phyloP scores from a whole-genome alignment of 139 green algal genomes.

The Chlamydomonas incerta region DNA sequence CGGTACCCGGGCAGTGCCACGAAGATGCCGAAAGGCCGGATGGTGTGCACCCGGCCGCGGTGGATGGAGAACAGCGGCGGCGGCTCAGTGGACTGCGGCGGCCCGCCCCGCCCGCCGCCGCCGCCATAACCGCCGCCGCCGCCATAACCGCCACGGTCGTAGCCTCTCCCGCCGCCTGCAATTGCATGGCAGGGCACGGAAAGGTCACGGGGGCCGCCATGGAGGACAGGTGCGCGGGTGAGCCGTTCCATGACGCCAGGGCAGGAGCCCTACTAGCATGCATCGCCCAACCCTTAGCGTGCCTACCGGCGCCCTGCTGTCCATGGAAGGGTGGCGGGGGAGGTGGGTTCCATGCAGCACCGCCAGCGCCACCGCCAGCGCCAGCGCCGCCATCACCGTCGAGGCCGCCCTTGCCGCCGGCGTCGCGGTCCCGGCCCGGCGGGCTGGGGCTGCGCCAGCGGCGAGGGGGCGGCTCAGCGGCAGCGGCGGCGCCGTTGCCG shows the following conservation, averaged over 20 bases:
- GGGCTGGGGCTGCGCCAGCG: slow-evolving; percentile 30
- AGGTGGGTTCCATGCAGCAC: neutral
- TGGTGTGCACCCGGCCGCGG: slow-evolving; percentile 56
- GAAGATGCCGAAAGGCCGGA: slow-evolving; percentile 75
- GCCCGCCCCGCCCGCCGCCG: neutral
- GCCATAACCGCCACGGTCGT: neutral
- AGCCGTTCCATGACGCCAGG: neutral
- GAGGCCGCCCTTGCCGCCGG: neutral
- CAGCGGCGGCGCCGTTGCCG: neutral
- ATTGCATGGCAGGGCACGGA: no score
- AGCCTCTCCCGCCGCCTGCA: no score
- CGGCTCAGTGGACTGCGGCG: slow-evolving; percentile 16
- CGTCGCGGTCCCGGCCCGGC: neutral
- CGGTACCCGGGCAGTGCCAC: slow-evolving; percentile 58
- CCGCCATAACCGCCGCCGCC: no score
- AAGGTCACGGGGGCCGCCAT: no score
- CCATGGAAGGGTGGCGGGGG: neutral
- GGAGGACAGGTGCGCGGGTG: no score
- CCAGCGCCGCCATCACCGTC: neutral
- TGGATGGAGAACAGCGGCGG: slow-evolving; percentile 56
- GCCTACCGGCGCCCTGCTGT: no score
- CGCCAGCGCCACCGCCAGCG: neutral
- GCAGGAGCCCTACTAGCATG: neutral
- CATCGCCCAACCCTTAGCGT: no score
- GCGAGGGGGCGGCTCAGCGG: neutral